Evolutionary conservation across 257 asterid species (phyloP), one percentile per base, ranked within the genome.

Genomic region (Primulina eburnea): DNA sequence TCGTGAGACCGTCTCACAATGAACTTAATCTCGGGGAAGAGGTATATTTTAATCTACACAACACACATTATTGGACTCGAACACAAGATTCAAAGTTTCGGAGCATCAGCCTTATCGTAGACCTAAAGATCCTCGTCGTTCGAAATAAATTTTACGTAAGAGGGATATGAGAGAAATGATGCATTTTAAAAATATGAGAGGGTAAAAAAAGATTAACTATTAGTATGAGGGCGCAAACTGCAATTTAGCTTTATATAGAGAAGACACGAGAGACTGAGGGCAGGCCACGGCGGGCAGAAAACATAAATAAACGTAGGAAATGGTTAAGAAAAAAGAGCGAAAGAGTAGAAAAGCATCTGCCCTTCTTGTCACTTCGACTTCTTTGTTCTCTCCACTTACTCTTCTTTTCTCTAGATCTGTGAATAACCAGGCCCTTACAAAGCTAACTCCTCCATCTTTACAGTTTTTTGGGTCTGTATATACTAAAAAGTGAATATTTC

Each of bases 331-430:
- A 67, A 69, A 60, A 76, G 78, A 76, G 74, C 40, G 69, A 77
- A 69, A 75, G 73, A 73, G 85, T 75, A 77, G 83, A 69, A 78
- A 76, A 76, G 73, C 82, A 75, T 73, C 78, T 37, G 59, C 65
- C 61, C 75, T 63, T 73, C 82, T 76, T 67, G 64, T 78, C 60
- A 67, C 63, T 71, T 57, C 73, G 60, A 60, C 82, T 76, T 75
- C 78, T 75, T 64, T 74, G 20, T 68, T 69, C 80, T 65, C 67
- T 68, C 77, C 71, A 16, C 78, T 77, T 71, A 24, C 58, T 75
- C 28, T 76, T 80, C 86, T 76, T 85, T 85, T 83, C 77, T 84
- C 83, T 87, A 88, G 95, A 89, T 87, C 97, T 83, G 75, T 77
- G 67, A 66, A 68, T 74, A 64, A 68, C 38, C 79, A 73, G 66